Percentiles rank a stretch among this genome's conserved stretches.
Evolutionary conservation across 441 rosid species (phyloP).

Genomic region (Kokia cookei): DNA sequence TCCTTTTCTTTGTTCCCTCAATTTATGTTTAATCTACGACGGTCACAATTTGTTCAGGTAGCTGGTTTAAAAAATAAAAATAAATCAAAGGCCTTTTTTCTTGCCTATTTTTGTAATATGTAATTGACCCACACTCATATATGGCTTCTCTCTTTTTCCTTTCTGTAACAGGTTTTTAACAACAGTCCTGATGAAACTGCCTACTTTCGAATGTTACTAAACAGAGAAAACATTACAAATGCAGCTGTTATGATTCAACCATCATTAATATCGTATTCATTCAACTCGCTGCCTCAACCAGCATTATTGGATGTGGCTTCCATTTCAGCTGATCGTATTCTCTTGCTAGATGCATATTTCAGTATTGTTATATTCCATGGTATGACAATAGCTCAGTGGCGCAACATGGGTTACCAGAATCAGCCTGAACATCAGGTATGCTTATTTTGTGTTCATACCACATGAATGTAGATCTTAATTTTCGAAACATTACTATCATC

Average conservation of each 20-base stretch:
- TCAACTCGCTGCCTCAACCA: conserved; percentile 80
- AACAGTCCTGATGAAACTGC: conserved; percentile 99
- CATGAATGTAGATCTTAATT: not conserved
- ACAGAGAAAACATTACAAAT: conserved; percentile 85
- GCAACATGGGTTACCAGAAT: conserved; percentile 94
- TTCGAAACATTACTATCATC: not conserved
- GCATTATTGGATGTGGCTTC: conserved; percentile 97
- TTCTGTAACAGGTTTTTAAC: conserved; percentile 72
- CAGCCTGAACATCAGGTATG: conserved; percentile 83
- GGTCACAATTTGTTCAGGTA: conserved; percentile 99
- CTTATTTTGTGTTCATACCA: not conserved
- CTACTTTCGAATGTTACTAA: conserved; percentile 88
- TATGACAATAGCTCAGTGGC: conserved; percentile 99
- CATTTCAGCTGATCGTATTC: conserved; percentile 88
- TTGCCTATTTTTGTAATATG: not conserved
- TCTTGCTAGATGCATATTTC: conserved; percentile 88
- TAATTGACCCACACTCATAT: not conserved
- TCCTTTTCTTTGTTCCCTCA: conserved; percentile 95
- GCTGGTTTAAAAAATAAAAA: not conserved
- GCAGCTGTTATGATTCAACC: conserved; percentile 99
- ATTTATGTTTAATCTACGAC: conserved; percentile 91
- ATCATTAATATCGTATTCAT: conserved; percentile 80
- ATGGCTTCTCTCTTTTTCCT: not conserved
- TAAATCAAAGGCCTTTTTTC: not conserved
- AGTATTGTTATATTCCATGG: conserved; percentile 98